Evolutionary conservation across 2,329 filamentous ascomycete genomes (phyloP), one percentile per base, ranked within the genome.

Genomic region (Penicillium sp.): DNA sequence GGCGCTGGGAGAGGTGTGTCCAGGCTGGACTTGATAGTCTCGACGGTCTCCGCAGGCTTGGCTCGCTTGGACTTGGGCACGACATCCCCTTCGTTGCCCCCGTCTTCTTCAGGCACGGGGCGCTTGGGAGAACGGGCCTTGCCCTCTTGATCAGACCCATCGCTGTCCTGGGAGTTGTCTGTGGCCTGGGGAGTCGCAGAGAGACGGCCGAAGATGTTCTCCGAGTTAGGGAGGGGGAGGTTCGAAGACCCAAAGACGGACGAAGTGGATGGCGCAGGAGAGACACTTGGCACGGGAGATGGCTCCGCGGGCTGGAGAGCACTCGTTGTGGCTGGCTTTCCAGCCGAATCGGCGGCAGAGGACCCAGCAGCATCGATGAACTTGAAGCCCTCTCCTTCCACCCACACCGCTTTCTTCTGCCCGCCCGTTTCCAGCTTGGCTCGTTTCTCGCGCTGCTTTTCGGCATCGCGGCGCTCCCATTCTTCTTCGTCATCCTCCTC

Each of bases 401-500:
- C 37, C 36, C 58, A 65, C 14, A 58, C 55, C 6, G 59, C 23
- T 21, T 57, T 60, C 36, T 56, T 62, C 28, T 64, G 63, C 3
- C 62, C 50, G 20, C 60, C 56, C 19, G 67, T 60, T 27, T 65
- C 65, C 29, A 72, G 53, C 46, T 70, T 63, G 32, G 63, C 59
- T 18, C 60, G 62, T 56, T 75, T 75, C 27, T 67, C 67, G 18
- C 62, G 65, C 48, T 72, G 69, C 50, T 70, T 58, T 49, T 72
- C 70, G 27, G 65, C 64, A 50, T 76, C 62, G 40, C 63, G 60
- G 38, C 67, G 65, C 41, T 73, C 69, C 68, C 72, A 76, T 32
- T 71, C 64, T 18, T 61, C 72, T 47, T 73, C 69, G 29, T 75
- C 70, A 28, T 76, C 72, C 38, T 75, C 71, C 10, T 75, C 74